Evolutionary conservation across 1,284 basidiomycete genomes (phyloP).

Genomic region (Schizophyllum amplum): DNA sequence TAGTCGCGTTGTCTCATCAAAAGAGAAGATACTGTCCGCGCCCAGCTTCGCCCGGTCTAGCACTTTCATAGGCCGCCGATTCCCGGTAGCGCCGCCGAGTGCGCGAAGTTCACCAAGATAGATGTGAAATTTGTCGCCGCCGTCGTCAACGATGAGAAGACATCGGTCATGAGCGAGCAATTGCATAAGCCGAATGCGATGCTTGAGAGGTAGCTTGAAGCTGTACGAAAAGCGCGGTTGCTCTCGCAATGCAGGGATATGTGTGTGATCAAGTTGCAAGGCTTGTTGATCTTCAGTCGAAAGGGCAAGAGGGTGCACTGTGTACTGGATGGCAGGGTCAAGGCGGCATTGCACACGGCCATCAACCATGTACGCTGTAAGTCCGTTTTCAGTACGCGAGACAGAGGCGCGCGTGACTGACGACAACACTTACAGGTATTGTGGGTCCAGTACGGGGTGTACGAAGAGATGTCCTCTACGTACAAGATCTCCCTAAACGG

Average conservation of each 20-base stretch:
- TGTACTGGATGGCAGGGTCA: slow-evolving; percentile 20
- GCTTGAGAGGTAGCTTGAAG: slow-evolving; percentile 28
- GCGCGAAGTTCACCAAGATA: slow-evolving; percentile 28
- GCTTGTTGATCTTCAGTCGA: slow-evolving; percentile 33
- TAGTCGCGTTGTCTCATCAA: slow-evolving; percentile 40
- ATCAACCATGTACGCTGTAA: too few species aligned
- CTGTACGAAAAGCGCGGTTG: slow-evolving; percentile 14
- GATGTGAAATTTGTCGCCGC: slow-evolving; percentile 26
- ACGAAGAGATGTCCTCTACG: too few species aligned
- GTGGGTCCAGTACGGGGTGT: too few species aligned
- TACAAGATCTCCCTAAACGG: too few species aligned
- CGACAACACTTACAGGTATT: too few species aligned
- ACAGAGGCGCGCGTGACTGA: too few species aligned
- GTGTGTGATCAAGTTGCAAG: slow-evolving; percentile 27
- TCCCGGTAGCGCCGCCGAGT: slow-evolving; percentile 24
- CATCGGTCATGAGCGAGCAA: too few species aligned
- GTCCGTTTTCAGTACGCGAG: too few species aligned
- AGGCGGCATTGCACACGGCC: too few species aligned
- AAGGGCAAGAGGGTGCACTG: slow-evolving; percentile 29
- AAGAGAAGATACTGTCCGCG: slow-evolving; percentile 32
- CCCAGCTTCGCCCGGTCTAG: slow-evolving; percentile 40
- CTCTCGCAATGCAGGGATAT: slow-evolving; percentile 28
- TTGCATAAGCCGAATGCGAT: slow-evolving; percentile 16
- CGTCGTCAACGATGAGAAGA: slow-evolving; percentile 31
- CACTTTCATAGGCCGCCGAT: slow-evolving; percentile 18